Evolutionary conservation across 257 asterid species (phyloP), one percentile per base, ranked within the genome.

Genomic region (Solanum bukasovii): DNA sequence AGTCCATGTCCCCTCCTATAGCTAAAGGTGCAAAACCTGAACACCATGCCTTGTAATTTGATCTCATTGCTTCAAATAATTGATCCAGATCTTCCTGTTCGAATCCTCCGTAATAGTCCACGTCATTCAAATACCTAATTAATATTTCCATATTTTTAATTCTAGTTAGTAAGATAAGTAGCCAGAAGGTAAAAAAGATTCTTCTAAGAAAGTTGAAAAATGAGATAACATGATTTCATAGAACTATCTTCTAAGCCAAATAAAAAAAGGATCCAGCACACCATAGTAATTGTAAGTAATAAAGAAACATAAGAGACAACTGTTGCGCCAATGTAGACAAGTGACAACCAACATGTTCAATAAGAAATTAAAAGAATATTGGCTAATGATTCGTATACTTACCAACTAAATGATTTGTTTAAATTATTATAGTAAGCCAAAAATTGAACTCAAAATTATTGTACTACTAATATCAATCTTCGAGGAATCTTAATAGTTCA

Each of bases 1-100:
- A 94, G 4, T 93, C 93, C 99, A 96, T 96, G 92, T 96, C 99
- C 1, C 96, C 97, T 33, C 35, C 98, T n/a, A 96, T 96, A 0
- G 89, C 93, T 9, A 96, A 90, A 2, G 98, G 99, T 1, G 98
- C 99, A 42, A 94, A 96, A 2, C 98, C 99, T 1, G 91, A 85
- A 46, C 96, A 91, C 99, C 99, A 96, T 5, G 98, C 93, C 74
- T 88, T 93, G 93, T 95, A 96, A 79, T 96, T 96, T 34, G 96
- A 84, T 86, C 82, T 90, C 95, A 95, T 92, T 7, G 98, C 98
- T 0, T 88, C 96, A 82, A 92, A 94, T 14, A 96, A 35, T 44
- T 96, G 93, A 29, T 85, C 85, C 4, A 96, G 90, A 56, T 95
- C 98, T 73, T 95, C 94, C 7, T 88, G 91, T 27, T 93, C 98